Conservation (phyloP, 1,139 yeast species). For the Blastobotrys petasosporus region DNA sequence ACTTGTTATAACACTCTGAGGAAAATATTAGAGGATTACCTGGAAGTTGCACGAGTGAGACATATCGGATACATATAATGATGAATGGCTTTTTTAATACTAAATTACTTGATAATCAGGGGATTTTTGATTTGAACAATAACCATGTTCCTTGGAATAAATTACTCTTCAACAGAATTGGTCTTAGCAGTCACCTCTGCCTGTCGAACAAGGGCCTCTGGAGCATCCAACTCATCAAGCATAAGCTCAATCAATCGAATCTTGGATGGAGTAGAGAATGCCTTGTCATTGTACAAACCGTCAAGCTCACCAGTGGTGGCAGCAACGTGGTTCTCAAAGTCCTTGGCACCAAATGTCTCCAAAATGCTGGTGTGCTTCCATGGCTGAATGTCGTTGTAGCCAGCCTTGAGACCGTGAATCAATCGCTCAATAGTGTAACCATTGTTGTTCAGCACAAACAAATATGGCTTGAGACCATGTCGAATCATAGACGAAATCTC, state of each 20-base stretch:
- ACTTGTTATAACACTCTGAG: background rate
- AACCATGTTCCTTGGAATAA: background rate
- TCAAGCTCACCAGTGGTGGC: slow-evolving; percentile 64
- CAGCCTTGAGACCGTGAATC: slow-evolving; percentile 73
- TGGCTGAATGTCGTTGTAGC: slow-evolving; percentile 73
- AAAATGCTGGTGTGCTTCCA: slow-evolving; percentile 72
- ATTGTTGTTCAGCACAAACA: slow-evolving; percentile 76
- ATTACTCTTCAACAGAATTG: slow-evolving; percentile 33
- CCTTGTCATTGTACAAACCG: slow-evolving; percentile 46
- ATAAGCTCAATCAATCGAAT: slow-evolving; percentile 75
- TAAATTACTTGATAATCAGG: background rate
- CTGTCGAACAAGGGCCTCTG: slow-evolving; percentile 62
- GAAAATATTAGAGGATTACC: too few relatives aligned
- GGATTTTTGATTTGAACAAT: background rate
- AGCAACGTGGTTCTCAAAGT: slow-evolving; percentile 42
- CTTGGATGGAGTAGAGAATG: slow-evolving; percentile 55
- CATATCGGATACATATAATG: too few relatives aligned
- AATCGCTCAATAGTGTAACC: slow-evolving; percentile 89
- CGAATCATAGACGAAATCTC: slow-evolving; percentile 80
- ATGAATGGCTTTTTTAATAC: background rate
- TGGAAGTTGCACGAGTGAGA: too few relatives aligned
- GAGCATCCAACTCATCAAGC: slow-evolving; percentile 80
- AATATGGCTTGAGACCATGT: slow-evolving; percentile 73
- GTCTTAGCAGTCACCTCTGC: slow-evolving; percentile 71
- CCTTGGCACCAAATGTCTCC: slow-evolving; percentile 66